These are phyloP conservation scores for Fusarium algeriense DNA, from an alignment of 2,329 filamentous ascomycete genomes.

Conservation along the genomic window DNA sequence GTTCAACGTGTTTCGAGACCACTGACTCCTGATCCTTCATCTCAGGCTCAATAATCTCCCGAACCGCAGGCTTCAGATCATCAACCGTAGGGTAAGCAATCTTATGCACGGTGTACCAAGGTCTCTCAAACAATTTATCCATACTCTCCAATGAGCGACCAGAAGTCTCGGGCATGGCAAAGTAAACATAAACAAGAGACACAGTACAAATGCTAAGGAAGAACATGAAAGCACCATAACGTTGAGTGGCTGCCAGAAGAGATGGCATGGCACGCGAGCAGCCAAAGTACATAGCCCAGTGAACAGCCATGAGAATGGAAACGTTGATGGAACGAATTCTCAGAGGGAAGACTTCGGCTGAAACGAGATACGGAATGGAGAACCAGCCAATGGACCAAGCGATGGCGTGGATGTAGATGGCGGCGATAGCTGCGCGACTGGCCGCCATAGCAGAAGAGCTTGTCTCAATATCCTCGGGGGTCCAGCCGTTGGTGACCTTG, in stretches of 20 bases:
- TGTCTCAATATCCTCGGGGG: conserved; percentile 23
- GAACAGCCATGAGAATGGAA: conserved; percentile 58
- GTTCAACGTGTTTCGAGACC: conserved; percentile 16
- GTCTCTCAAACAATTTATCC: conserved; percentile 47
- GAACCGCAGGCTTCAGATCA: conserved; percentile 32
- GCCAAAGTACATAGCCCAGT: conserved; percentile 55
- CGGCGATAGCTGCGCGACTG: conserved; percentile 55
- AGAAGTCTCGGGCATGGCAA: conserved; percentile 51
- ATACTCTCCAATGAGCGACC: conserved; percentile 49
- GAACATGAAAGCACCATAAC: conserved; percentile 50
- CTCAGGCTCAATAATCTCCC: conserved; percentile 17
- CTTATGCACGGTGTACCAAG: conserved; percentile 49
- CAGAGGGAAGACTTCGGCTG: conserved; percentile 59
- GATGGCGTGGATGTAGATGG: conserved; percentile 59
- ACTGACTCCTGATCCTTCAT: conserved; percentile 27
- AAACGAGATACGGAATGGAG: conserved; percentile 59
- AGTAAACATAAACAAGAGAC: conserved; percentile 49
- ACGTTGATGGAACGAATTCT: conserved; percentile 56
- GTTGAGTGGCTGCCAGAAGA: conserved; percentile 48
- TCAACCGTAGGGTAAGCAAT: conserved; percentile 48
- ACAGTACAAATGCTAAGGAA: conserved; percentile 47
- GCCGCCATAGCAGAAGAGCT: conserved; percentile 46
- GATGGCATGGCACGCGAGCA: conserved; percentile 52
- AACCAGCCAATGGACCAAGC: conserved; percentile 63
- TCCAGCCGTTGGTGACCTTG: conserved; percentile 46